Evolutionary conservation across 805 yeast genomes (phyloP).

Genomic region (Hanseniaspora vineae): DNA sequence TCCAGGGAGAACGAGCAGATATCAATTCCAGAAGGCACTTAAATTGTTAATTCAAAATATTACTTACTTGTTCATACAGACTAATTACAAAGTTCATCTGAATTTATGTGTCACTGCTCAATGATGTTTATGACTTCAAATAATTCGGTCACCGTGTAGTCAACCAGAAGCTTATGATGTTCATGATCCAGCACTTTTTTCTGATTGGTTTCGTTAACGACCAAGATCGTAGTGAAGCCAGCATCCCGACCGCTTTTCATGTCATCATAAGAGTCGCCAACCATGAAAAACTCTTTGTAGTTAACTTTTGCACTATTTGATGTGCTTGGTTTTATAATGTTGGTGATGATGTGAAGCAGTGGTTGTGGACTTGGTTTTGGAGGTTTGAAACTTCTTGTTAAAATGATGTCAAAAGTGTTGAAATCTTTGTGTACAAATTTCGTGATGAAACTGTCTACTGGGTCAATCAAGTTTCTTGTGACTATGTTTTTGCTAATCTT

Average conservation of each 20-base stretch:
- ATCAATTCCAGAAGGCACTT: too few relatives aligned
- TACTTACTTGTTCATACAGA: too few relatives aligned
- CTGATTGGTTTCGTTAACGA: constrained; percentile 39
- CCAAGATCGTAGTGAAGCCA: constrained; percentile 43
- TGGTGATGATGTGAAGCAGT: constrained; percentile 37
- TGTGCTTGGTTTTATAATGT: background rate
- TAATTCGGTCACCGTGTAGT: constrained; percentile 11
- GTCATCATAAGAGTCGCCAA: constrained; percentile 64
- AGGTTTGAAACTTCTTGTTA: constrained; percentile 54
- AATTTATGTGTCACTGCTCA: background rate
- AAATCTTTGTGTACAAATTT: constrained; percentile 29
- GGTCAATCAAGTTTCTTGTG: constrained; percentile 43
- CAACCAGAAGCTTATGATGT: constrained; percentile 19
- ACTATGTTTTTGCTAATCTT: constrained; percentile 41
- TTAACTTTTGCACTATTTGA: constrained; percentile 28
- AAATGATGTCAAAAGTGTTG: constrained; percentile 33
- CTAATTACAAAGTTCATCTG: too few relatives aligned
- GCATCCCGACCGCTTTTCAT: constrained; percentile 53
- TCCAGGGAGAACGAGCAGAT: too few relatives aligned
- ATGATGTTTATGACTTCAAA: constrained; percentile 16
- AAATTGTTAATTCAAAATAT: too few relatives aligned
- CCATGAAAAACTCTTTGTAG: constrained; percentile 45
- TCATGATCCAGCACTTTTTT: constrained; percentile 22
- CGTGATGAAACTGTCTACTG: constrained; percentile 39
- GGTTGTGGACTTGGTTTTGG: constrained; percentile 62